Percentiles rank a stretch among this genome's conserved stretches.
These are phyloP conservation scores for Lupinus albus DNA, from an alignment of 306 rosid genomes.

Conservation along the genomic window DNA sequence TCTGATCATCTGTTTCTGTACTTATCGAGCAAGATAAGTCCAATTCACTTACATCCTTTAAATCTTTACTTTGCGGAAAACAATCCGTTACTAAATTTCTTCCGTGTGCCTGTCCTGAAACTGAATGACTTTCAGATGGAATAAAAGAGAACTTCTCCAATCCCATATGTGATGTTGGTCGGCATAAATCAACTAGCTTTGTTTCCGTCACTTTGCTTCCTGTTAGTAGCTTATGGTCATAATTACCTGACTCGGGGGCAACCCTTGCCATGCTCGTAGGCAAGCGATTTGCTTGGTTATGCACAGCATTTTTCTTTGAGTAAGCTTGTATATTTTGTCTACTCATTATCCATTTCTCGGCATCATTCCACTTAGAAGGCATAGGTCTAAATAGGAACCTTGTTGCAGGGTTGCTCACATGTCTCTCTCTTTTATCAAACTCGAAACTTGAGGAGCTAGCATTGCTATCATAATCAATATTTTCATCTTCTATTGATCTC, in stretches of 20 bases:
- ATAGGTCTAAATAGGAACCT: conserved; percentile 74
- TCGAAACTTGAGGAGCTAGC: conserved; percentile 99
- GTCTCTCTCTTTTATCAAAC: conserved; percentile 85
- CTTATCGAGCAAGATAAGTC: conserved; percentile 44
- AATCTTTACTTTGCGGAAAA: conserved; percentile 65
- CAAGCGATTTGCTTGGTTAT: conserved; percentile 63
- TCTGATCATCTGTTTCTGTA: conserved; percentile 52
- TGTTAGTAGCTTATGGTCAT: conserved; percentile 53
- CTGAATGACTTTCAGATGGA: conserved; percentile 50
- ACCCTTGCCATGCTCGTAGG: conserved; percentile 68
- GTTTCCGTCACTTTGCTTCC: conserved; percentile 61
- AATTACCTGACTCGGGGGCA: conserved; percentile 69
- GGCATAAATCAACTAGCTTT: conserved; percentile 78
- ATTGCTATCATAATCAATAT: conserved; percentile 89
- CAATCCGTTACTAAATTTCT: conserved; percentile 49
- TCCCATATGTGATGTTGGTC: conserved; percentile 58
- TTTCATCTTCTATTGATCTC: conserved; percentile 73
- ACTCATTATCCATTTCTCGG: conserved; percentile 91
- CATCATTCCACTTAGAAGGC: conserved; percentile 95
- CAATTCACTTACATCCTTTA: conserved; percentile 52
- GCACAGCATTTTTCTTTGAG: conserved; percentile 57
- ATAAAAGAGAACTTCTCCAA: conserved; percentile 73
- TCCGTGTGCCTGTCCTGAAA: conserved; percentile 54
- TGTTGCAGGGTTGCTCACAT: conserved; percentile 54
- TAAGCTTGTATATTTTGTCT: conserved; percentile 58